Conservation (phyloP, 164 flowering plant genomes). For the Liquidambar formosana region DNA sequence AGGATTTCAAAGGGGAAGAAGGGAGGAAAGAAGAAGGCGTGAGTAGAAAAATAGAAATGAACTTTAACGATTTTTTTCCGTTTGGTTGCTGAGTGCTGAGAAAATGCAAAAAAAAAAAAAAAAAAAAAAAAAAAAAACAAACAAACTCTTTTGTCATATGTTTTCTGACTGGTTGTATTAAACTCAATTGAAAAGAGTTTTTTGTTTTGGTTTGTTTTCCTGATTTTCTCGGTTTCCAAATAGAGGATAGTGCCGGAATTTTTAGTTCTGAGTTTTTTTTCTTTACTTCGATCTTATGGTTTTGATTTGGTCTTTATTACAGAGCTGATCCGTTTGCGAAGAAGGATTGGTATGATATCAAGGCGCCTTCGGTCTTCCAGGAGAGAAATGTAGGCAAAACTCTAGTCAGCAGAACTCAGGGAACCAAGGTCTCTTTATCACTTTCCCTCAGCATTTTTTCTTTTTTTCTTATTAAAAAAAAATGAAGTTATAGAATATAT, state of each 20-base stretch:
- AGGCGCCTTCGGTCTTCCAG: conserved; percentile 74
- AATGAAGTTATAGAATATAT: no score
- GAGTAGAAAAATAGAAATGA: conserved; percentile 25
- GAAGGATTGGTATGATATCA: conserved; percentile 95
- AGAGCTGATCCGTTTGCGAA: conserved; percentile 84
- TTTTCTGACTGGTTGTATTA: neutral
- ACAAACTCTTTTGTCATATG: no score
- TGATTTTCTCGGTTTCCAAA: neutral
- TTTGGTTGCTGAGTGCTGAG: neutral
- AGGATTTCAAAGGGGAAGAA: conserved; percentile 95
- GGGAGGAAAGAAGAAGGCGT: conserved; percentile 97
- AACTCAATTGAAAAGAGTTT: no score
- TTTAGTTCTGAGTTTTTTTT: no score
- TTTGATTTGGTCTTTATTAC: neutral
- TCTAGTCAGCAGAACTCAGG: conserved; percentile 85
- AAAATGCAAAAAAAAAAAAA: neutral
- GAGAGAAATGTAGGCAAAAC: conserved; percentile 75
- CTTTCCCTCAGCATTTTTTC: neutral
- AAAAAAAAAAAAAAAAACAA: neutral
- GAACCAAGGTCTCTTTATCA: conserved; percentile 65
- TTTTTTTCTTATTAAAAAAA: no score
- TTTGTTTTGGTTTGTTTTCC: neutral
- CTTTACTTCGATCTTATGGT: no score
- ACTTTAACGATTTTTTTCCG: neutral
- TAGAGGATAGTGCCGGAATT: no score